Evolutionary conservation across 2,329 filamentous ascomycete species (phyloP), one percentile per base, ranked within the genome.

Genomic region (Diaporthe batatas): DNA sequence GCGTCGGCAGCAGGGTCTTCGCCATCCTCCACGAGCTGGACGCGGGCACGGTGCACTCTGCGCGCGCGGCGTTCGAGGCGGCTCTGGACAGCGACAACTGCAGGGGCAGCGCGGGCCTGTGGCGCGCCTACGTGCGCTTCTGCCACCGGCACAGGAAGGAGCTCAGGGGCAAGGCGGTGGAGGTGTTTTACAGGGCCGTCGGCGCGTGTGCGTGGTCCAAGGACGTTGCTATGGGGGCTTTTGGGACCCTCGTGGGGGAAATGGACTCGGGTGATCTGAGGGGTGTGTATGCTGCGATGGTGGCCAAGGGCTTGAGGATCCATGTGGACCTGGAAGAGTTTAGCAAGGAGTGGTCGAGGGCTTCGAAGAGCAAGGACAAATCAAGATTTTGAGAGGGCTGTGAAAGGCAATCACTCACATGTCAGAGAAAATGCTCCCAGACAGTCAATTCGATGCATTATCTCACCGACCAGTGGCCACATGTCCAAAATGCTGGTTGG

Each of bases 301-400:
- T 78, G 23, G 81, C 83, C 6, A 89, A 87, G 79, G 87, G 87
- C 0, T 57, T 89, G 58, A 79, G 88, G 32, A 79, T 89, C 0
- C 85, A 88, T 75, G 81, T 87, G 6, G 88, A 89, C 51, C 76
- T 89, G 77, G 86, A 88, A 0, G 87, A 85, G 69, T 87, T 85
- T 76, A 75, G 86, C 58, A 80, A 80, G 58, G 76, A 76, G 49
- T 83, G 82, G 77, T 78, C 79, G 34, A 76, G 68, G 47, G 75
- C 14, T 32, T 36, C 68, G 42, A 49, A 44, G 21, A 59, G 44
- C 44, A 49, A n/a, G 23, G n/a, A 25, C 10, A 11, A 7, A 23
- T 25, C 3, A 42, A 2, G 34, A 25, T 7, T 25, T 42, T 21
- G 18, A 16, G 21, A 39, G 11, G 3, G 8, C 29, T 2, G 25